Percentiles rank a stretch among this genome's conserved stretches.
Conservation (phyloP, 345 rosid genomes). For the Aquilaria sinensis region DNA sequence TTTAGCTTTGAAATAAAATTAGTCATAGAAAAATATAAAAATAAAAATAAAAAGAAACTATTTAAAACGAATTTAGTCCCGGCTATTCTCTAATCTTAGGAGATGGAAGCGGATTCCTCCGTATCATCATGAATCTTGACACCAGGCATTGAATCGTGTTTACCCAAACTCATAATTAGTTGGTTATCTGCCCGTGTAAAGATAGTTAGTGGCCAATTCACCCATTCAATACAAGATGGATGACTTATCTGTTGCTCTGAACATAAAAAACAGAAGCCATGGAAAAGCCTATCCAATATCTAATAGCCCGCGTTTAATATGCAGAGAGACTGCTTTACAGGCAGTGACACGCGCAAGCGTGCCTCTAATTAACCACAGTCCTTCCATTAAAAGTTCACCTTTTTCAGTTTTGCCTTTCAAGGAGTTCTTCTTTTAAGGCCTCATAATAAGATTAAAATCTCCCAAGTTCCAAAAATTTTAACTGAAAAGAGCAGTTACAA, state of each 20-base stretch:
- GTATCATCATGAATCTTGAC: too few relatives aligned
- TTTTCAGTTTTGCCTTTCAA: slow-evolving; percentile 4
- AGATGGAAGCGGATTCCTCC: too few relatives aligned
- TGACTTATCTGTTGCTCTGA: not conserved
- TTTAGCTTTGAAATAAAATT: too few relatives aligned
- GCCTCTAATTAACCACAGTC: not conserved
- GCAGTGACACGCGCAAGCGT: slow-evolving; percentile 27
- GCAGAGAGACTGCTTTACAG: slow-evolving; percentile 23
- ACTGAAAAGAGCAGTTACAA: not conserved
- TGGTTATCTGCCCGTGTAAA: too few relatives aligned
- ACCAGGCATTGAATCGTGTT: too few relatives aligned
- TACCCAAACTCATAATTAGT: too few relatives aligned
- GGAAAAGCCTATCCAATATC: not conserved
- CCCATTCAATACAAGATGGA: not conserved
- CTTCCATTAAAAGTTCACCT: slow-evolving; percentile 1
- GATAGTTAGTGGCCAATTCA: not conserved
- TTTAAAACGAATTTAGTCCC: too few relatives aligned
- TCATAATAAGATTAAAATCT: not conserved
- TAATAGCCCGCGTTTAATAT: not conserved
- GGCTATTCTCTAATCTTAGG: too few relatives aligned
- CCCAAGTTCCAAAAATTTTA: not conserved
- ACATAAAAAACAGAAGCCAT: not conserved
- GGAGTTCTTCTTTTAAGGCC: slow-evolving; percentile 8
- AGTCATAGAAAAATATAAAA: too few relatives aligned
- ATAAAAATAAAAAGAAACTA: too few relatives aligned